Percentiles rank a stretch among this genome's conserved stretches.
Conservation (phyloP, 1,284 basidiomycete species). For the Fomitopsis betulina region DNA sequence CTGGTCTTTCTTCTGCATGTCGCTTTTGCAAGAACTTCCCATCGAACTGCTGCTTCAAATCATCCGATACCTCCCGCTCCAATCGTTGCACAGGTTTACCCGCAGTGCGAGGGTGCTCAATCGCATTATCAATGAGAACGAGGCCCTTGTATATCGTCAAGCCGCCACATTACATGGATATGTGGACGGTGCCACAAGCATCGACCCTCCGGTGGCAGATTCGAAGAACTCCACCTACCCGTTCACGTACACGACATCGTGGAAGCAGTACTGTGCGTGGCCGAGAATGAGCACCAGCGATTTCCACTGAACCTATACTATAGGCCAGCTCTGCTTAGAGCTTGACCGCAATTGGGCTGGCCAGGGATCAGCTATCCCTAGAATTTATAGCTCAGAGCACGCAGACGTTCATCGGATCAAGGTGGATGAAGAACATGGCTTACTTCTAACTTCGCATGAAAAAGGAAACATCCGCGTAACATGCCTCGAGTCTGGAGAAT, state of each 20-base stretch:
- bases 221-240: slow-evolving; percentile 25
- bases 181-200: slow-evolving; percentile 24
- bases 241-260: slow-evolving; percentile 32
- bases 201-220: slow-evolving; percentile 25
- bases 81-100: slow-evolving; percentile 31
- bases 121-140: slow-evolving; percentile 40
- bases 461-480: slow-evolving; percentile 52
- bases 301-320: slow-evolving; percentile 26
- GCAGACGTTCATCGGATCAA: slow-evolving; percentile 64
- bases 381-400: slow-evolving; percentile 30
- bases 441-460: slow-evolving; percentile 52
- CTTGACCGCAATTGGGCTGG: slow-evolving; percentile 57
- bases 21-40: slow-evolving; percentile 30
- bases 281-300: background rate
- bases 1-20: too few relatives aligned
- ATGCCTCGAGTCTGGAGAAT: slow-evolving; percentile 40
- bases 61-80: slow-evolving; percentile 41
- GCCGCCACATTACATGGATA: slow-evolving; percentile 47
- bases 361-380: slow-evolving; percentile 34
- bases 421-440: slow-evolving; percentile 54
- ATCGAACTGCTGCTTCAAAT: slow-evolving; percentile 44
- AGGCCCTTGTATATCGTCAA: slow-evolving; percentile 44
- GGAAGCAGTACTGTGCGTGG: slow-evolving; percentile 58
- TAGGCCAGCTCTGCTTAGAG: slow-evolving; percentile 35
- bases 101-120: slow-evolving; percentile 41